phyloP scores from a whole-genome alignment of 345 rosid genomes.

The Eucalyptus virginea region DNA sequence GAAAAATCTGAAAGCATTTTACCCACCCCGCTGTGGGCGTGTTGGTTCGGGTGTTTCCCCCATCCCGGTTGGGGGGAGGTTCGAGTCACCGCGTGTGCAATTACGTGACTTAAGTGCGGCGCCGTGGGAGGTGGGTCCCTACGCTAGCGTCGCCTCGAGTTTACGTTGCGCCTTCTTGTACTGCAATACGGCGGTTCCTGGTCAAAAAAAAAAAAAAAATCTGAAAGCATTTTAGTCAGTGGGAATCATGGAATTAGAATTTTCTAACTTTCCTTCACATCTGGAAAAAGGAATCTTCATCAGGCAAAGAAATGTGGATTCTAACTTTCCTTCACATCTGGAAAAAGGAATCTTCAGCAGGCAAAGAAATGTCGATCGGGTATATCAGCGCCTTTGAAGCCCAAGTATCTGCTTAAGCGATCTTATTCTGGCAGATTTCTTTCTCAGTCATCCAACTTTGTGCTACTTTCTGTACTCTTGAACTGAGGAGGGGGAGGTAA shows the following conservation, averaged over 20 bases:
- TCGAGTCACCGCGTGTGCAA: too few relatives aligned
- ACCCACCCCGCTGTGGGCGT: too few relatives aligned
- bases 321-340: background rate
- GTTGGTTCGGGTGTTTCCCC: too few relatives aligned
- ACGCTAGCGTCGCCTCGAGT: fast-evolving
- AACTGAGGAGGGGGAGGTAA: background rate
- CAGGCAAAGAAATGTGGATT: background rate
- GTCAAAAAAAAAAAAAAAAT: too few relatives aligned
- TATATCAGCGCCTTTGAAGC: background rate
- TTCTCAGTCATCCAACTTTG: background rate
- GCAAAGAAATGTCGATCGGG: background rate
- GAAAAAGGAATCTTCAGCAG: background rate
- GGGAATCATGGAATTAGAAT: background rate
- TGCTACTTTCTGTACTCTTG: background rate
- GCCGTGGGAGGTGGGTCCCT: too few relatives aligned
- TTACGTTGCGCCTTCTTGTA: too few relatives aligned
- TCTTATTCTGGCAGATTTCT: background rate
- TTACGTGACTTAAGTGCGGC: fast-evolving
- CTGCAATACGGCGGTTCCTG: too few relatives aligned
- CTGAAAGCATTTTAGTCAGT: background rate
- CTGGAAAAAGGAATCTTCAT: background rate
- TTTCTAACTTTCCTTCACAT: background rate
- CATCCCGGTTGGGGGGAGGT: too few relatives aligned
- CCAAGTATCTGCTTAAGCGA: background rate
- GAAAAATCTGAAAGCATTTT: background rate